Conservation (phyloP, 139 green algal genomes). For the Coccomyxa sp. region DNA sequence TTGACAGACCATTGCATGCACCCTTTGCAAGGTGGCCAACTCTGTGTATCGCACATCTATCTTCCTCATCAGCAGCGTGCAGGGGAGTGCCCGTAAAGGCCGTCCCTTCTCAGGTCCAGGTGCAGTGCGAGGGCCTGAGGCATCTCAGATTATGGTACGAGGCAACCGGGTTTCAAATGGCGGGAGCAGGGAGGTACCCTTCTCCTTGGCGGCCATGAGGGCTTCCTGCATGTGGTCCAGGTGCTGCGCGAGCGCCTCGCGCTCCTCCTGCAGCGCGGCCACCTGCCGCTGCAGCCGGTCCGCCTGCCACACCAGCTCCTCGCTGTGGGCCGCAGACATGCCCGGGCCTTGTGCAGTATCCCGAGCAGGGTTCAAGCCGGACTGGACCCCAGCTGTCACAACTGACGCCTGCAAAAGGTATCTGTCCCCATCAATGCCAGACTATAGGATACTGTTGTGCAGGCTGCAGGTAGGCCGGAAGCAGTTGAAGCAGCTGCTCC, state of each 20-base stretch:
- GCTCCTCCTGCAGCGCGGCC: slow-evolving; percentile 2
- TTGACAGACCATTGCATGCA: background rate
- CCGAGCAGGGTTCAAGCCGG: background rate
- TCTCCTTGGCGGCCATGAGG: background rate
- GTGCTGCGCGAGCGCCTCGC: background rate
- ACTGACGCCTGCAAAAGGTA: slow-evolving; percentile 7
- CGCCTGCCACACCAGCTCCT: slow-evolving; percentile 19
- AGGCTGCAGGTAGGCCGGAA: background rate
- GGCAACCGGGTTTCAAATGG: background rate
- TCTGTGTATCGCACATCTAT: background rate
- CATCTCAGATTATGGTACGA: background rate
- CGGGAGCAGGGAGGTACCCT: background rate
- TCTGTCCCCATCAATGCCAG: slow-evolving; percentile 10
- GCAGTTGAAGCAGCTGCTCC: background rate
- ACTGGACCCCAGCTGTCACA: too few species aligned
- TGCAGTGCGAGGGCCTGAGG: background rate
- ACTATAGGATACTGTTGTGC: slow-evolving; percentile 6
- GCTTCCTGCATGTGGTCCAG: background rate
- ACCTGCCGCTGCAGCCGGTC: slow-evolving; percentile 18
- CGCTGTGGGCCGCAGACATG: background rate
- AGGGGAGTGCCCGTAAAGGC: too few species aligned
- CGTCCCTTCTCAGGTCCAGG: background rate
- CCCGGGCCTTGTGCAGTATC: background rate
- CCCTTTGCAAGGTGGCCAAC: background rate
- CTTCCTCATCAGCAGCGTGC: background rate